A percentile compares a stretch with the other conserved stretches of the same genome.
phyloP scores from a whole-genome alignment of 2,329 filamentous ascomycete species.

The Cladosporium halotolerans region DNA sequence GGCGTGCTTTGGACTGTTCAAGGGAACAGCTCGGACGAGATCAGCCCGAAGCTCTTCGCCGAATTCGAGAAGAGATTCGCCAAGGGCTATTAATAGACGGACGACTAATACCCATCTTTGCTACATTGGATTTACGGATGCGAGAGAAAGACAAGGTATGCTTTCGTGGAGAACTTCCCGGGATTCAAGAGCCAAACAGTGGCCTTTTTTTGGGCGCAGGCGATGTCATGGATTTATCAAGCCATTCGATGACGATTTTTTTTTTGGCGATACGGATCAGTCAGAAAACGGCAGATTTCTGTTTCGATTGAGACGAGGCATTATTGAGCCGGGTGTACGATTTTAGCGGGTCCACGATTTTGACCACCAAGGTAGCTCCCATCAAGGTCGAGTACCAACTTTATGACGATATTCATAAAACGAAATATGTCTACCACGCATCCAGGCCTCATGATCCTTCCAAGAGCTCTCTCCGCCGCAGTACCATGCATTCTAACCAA shows the following conservation, averaged over 20 bases:
- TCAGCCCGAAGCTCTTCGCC: conserved; percentile 76
- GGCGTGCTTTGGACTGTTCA: conserved; percentile 81
- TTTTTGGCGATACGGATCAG: conserved; percentile 1
- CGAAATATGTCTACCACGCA: not conserved
- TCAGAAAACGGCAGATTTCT: not conserved
- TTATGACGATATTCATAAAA: conserved; percentile 2
- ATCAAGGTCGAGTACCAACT: conserved; percentile 8
- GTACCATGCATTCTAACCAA: not conserved
- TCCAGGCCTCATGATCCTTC: not conserved
- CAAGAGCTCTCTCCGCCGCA: not conserved
- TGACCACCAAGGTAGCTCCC: conserved; percentile 13
- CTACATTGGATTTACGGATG: too few species aligned
- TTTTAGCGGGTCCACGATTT: conserved; percentile 4
- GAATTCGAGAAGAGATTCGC: conserved; percentile 76
- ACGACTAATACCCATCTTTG: too few species aligned
- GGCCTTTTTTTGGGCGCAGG: not conserved
- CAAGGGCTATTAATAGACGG: not conserved
- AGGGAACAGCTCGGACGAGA: conserved; percentile 89
- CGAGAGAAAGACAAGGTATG: too few species aligned
- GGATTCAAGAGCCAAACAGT: not conserved
- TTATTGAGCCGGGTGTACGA: not conserved
- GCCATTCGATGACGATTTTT: not conserved
- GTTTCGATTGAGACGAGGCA: too few species aligned
- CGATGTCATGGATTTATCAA: not conserved
- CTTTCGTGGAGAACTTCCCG: too few species aligned